phyloP scores from a whole-genome alignment of 371 early-diverging fungal genomes.

The Parasitella parasitica region DNA sequence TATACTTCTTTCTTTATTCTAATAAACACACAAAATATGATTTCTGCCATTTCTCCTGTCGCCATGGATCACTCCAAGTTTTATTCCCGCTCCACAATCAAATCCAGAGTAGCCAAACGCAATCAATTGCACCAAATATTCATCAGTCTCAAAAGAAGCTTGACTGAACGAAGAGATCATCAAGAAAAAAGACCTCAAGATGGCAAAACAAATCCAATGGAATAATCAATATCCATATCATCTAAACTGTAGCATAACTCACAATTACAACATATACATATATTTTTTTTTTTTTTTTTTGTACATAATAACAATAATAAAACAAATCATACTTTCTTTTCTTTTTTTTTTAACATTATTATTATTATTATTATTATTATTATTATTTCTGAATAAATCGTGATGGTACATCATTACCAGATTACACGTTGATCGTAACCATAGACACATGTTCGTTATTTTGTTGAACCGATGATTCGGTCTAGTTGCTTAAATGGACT shows the following conservation, averaged over 20 bases:
- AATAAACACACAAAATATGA: not conserved
- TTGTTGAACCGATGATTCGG: not conserved
- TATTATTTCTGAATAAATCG: not conserved
- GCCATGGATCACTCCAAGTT: not conserved
- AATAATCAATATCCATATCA: conserved; percentile 6
- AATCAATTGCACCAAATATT: not conserved
- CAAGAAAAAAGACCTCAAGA: conserved; percentile 40
- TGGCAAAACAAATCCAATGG: conserved; percentile 44
- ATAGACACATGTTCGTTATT: too few relatives aligned
- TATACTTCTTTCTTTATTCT: not conserved
- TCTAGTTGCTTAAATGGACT: too few relatives aligned
- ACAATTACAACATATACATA: not conserved
- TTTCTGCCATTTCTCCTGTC: not conserved
- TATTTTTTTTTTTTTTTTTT: not conserved
- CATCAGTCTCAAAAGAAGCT: not conserved
- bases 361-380: not conserved
- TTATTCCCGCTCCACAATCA: not conserved
- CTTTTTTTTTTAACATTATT: not conserved
- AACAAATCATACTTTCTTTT: not conserved
- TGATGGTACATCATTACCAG: not conserved
- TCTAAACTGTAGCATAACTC: not conserved
- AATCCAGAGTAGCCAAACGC: not conserved
- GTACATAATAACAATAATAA: not conserved
- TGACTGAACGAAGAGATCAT: conserved; percentile 10
- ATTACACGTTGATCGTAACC: not conserved